Evolutionary conservation across 129 eudicot species (phyloP).

Genomic region (Saussurea involucrata): DNA sequence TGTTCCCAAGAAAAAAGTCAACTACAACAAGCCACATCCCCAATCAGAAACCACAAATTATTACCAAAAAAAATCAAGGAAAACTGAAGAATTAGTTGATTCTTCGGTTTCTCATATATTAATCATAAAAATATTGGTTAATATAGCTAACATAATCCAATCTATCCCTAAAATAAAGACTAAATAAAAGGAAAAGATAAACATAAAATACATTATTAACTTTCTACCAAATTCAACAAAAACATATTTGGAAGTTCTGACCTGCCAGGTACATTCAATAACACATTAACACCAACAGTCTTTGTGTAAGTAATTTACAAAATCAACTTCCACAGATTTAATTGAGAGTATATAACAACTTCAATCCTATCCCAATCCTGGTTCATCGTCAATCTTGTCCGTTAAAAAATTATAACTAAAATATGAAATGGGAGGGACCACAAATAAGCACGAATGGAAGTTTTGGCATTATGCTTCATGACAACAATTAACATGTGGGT

Average conservation of each 20-base stretch:
- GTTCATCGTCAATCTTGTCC: not conserved
- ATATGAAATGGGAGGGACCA: not conserved
- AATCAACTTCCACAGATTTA: not conserved
- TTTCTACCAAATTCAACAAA: not conserved
- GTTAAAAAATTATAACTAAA: not conserved
- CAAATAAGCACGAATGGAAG: not conserved
- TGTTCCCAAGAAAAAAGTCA: not conserved
- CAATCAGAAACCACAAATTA: not conserved
- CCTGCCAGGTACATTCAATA: not conserved
- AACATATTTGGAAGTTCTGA: not conserved
- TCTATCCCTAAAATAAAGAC: not conserved
- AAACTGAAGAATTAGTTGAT: not conserved
- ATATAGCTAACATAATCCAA: not conserved
- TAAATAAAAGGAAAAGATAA: not conserved
- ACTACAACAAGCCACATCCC: not conserved
- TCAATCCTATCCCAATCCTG: not conserved
- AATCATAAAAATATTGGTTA: not conserved
- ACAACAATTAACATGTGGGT: not conserved
- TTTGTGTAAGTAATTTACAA: too few species aligned
- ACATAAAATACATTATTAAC: not conserved
- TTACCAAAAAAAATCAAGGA: not conserved
- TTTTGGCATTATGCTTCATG: not conserved
- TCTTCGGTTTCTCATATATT: too few species aligned
- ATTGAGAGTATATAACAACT: not conserved
- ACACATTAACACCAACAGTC: not conserved